Base-by-base conservation (phyloP, 2,329 filamentous ascomycete species). In the Aureobasidium leucospermi region DNA sequence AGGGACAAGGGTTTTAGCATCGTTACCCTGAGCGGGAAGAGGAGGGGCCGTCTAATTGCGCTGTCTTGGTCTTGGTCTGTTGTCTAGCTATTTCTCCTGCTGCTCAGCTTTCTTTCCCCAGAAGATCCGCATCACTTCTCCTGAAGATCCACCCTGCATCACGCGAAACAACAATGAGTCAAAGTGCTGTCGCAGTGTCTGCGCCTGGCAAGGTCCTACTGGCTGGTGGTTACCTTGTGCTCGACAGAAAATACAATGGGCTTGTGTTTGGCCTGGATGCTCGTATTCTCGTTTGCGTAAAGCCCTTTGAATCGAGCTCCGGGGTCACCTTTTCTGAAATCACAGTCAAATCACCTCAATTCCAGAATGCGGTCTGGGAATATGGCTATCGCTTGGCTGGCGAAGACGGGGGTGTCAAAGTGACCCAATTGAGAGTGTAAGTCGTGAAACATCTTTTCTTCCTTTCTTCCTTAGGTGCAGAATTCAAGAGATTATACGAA, bases 141-240 rank as follows among this genome's bases (percentile, higher is more conserved):
- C 53, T 57, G 36, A 45, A 58, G 56, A 52, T 38, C 13, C 39
- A 28, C 13, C 32, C 36, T 51, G 38, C 49, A 49, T 43, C 38
- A 29, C 42, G 29, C 34, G 42, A 59, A 47, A 39, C 31, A 36
- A 47, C 53, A 16, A 65, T 65, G 63, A 61, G 49, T 56, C 43
- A 49, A 58, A 60, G 49, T 57, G 51, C 62, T 39, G 61, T 63
- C 55, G 71, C 76, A 63, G 84, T 96, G 65, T 97, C 94, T 63
- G 93, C 94, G 23, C 94, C 94, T 16, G 94, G 94, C 67, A 99
- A 99, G 78, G 94, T 99, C 62, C 83, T 99, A 64, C 83, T 97
- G 58, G 90, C 93, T 4, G 94, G 94, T 64, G 94, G 94, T 63
- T 99, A 97, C 75, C 85, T 97, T 47, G 93, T 96, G 23, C 85